Conservation (phyloP, 164 flowering plant genomes). For the Tinospora cordifolia region DNA sequence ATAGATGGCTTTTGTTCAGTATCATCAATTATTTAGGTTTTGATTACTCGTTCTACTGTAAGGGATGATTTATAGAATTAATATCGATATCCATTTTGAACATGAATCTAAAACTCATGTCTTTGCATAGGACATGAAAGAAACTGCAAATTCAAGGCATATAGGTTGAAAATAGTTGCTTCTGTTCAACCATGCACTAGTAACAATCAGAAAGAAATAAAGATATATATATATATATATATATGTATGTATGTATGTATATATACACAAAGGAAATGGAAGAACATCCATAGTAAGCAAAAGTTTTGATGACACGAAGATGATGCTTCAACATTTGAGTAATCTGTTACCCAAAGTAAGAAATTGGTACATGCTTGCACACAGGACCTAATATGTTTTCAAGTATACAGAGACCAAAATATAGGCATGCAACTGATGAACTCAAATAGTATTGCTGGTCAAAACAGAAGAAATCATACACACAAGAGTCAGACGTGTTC, state of each 20-base stretch:
- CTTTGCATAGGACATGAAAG: not conserved
- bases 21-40: not conserved
- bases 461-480: not conserved
- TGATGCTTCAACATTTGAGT: not conserved
- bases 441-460: too few species aligned
- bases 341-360: not conserved
- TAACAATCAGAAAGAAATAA: not conserved
- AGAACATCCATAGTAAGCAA: not conserved
- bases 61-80: not conserved
- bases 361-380: not conserved
- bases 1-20: not conserved
- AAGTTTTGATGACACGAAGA: not conserved
- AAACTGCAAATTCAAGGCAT: not conserved
- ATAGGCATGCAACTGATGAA: too few species aligned
- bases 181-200: too few species aligned
- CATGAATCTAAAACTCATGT: not conserved
- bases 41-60: not conserved
- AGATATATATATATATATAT: too few species aligned
- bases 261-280: too few species aligned
- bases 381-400: not conserved
- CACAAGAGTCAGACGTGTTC: not conserved
- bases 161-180: too few species aligned
- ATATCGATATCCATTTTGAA: not conserved
- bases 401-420: too few species aligned
- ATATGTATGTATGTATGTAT: too few species aligned